These are phyloP conservation scores for Liquidambar formosana DNA, from an alignment of 164 flowering plant genomes.

Conservation along the genomic window DNA sequence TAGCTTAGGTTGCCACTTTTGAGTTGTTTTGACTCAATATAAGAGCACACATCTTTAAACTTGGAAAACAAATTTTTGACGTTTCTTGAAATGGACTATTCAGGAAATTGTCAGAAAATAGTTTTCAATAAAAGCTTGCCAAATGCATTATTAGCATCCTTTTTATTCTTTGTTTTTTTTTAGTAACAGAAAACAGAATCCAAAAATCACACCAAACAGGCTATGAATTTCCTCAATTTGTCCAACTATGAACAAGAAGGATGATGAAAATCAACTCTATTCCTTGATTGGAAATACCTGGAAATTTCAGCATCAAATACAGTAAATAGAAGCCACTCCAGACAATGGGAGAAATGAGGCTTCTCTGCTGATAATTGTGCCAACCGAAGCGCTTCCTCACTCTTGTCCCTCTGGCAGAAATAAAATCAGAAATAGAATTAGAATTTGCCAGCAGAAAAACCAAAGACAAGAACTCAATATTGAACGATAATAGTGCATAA, in stretches of 20 bases:
- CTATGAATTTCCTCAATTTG: not conserved
- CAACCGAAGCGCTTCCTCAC: conserved; percentile 80
- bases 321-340: conserved; percentile 99
- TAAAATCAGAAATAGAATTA: conserved; percentile 10
- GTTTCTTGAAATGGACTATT: not conserved
- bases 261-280: not conserved
- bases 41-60: not conserved
- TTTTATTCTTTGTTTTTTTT: not conserved
- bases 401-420: conserved; percentile 79
- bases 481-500: too few relatives aligned
- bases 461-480: too few relatives aligned
- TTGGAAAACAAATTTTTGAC: not conserved
- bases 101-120: not conserved
- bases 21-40: not conserved
- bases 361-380: conserved; percentile 91
- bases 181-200: not conserved
- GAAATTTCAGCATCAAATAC: conserved; percentile 98
- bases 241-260: not conserved
- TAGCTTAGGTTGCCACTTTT: too few relatives aligned
- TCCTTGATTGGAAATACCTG: conserved; percentile 45
- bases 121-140: not conserved
- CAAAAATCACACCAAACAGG: not conserved
- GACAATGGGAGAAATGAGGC: conserved; percentile 96
- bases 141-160: not conserved
- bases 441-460: not conserved